A percentile compares a stretch with the other conserved stretches of the same genome.
These are phyloP conservation scores for Monilinia polystroma DNA, from an alignment of 2,329 filamentous ascomycete species.

Conservation along the genomic window DNA sequence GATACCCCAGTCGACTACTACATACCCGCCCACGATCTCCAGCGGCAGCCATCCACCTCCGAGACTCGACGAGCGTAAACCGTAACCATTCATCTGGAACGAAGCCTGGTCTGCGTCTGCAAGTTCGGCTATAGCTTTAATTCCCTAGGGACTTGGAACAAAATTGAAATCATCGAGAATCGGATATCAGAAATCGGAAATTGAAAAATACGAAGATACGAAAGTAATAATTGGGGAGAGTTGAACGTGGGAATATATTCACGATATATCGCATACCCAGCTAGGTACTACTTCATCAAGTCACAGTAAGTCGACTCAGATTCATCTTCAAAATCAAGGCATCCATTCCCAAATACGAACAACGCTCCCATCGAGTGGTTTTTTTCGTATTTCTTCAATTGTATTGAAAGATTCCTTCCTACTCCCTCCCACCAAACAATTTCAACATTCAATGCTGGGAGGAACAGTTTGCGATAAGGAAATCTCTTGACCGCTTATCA, in stretches of 20 bases:
- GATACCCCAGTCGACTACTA: slow-evolving; percentile 30
- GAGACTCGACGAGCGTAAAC: slow-evolving; percentile 24
- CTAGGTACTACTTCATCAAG: not conserved
- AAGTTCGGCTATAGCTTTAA: slow-evolving; percentile 23
- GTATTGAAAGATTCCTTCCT: not conserved
- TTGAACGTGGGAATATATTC: slow-evolving; percentile 5
- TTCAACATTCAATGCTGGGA: not conserved
- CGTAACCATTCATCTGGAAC: slow-evolving; percentile 27
- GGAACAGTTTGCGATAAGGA: slow-evolving; percentile 12
- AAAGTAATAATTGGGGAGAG: slow-evolving; percentile 5
- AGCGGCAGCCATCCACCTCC: slow-evolving; percentile 29
- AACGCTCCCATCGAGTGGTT: not conserved
- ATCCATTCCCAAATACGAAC: slow-evolving; percentile 1
- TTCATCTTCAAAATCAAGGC: not conserved
- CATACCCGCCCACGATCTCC: slow-evolving; percentile 33
- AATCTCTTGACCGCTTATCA: slow-evolving; percentile 10
- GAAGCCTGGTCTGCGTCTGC: slow-evolving; percentile 15
- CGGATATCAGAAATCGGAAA: slow-evolving; percentile 1
- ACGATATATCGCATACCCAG: not conserved
- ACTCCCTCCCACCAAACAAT: not conserved
- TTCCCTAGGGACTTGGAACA: slow-evolving; percentile 23
- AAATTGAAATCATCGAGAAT: slow-evolving; percentile 8
- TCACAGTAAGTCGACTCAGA: slow-evolving; percentile 6
- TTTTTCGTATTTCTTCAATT: not conserved
- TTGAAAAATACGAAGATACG: slow-evolving; percentile 2